A percentile compares a stretch with the other conserved stretches of the same genome.
phyloP scores from a whole-genome alignment of 768 basidiomycete species.

The Russula foetens region DNA sequence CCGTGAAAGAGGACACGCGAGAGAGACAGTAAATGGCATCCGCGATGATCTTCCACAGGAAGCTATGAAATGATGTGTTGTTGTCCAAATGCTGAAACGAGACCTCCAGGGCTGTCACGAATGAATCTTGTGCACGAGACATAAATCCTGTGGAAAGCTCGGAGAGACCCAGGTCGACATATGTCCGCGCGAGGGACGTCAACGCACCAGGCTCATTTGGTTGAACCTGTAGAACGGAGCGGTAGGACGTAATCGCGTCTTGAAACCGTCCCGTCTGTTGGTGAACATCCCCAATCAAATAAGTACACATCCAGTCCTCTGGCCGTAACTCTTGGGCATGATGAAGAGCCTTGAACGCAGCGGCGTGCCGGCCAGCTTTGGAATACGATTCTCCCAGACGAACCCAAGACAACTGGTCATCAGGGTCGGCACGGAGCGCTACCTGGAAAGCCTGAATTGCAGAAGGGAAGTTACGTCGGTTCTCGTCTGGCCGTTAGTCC shows the following conservation, averaged over 20 bases:
- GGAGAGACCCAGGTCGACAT: conserved; percentile 60
- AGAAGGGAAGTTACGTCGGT: conserved; percentile 53
- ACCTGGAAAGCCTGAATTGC: conserved; percentile 84
- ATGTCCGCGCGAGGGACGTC: conserved; percentile 60
- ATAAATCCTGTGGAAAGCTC: conserved; percentile 65
- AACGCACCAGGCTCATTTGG: conserved; percentile 68
- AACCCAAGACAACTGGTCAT: conserved; percentile 81
- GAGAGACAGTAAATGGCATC: conserved; percentile 72
- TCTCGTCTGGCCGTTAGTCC: conserved; percentile 34
- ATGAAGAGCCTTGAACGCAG: conserved; percentile 79
- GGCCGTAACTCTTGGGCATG: conserved; percentile 68
- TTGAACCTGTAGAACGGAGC: conserved; percentile 42
- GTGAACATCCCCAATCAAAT: conserved; percentile 80
- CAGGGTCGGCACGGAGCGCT: conserved; percentile 69
- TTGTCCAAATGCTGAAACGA: conserved; percentile 42
- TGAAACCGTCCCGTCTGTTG: conserved; percentile 65
- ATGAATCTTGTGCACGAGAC: conserved; percentile 65
- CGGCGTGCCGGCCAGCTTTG: conserved; percentile 79
- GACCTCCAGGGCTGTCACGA: conserved; percentile 48
- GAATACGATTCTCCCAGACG: conserved; percentile 88
- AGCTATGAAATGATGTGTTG: conserved; percentile 54
- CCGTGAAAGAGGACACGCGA: conserved; percentile 38
- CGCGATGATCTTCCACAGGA: conserved; percentile 78
- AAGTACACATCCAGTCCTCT: conserved; percentile 75
- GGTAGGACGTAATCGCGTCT: conserved; percentile 65